Percentiles rank a stretch among this genome's conserved stretches.
Conservation (phyloP, 306 rosid genomes). For the Leucaena leucocephala region DNA sequence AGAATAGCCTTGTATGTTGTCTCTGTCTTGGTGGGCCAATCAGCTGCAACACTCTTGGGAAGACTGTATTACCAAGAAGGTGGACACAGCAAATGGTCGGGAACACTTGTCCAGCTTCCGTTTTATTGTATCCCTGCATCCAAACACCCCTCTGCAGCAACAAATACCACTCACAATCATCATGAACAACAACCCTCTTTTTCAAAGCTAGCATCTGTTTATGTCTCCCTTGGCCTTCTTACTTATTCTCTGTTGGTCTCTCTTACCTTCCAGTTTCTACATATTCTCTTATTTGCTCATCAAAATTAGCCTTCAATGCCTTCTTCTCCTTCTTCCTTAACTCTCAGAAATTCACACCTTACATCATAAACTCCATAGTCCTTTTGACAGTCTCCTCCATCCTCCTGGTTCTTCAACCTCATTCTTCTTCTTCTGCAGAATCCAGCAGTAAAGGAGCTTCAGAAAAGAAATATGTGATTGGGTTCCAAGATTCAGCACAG, state of each 20-base stretch:
- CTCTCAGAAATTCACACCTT: constrained; percentile 54
- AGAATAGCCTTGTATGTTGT: constrained; percentile 23
- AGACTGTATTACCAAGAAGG: constrained; percentile 47
- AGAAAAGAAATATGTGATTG: constrained; percentile 26
- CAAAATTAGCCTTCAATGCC: constrained; percentile 60
- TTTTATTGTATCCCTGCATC: constrained; percentile 26
- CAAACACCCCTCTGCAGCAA: not conserved
- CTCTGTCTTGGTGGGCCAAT: constrained; percentile 38
- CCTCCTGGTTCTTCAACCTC: constrained; percentile 38
- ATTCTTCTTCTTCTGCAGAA: not conserved
- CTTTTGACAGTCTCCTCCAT: constrained; percentile 55
- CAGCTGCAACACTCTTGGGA: constrained; percentile 38
- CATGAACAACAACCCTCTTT: no score
- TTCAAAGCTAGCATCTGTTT: no score
- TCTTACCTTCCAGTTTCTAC: constrained; percentile 56
- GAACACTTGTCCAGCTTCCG: constrained; percentile 37
- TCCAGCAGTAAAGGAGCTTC: not conserved
- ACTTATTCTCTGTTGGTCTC: no score
- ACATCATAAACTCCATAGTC: constrained; percentile 50
- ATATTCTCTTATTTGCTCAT: constrained; percentile 50
- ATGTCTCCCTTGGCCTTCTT: no score
- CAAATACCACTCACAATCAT: not conserved
- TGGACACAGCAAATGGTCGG: constrained; percentile 47
- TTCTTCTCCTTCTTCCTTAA: constrained; percentile 62
- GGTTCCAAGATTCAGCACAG: constrained; percentile 18